Evolutionary conservation across 2,329 filamentous ascomycete species (phyloP).

Genomic region (Colletotrichum sp.): DNA sequence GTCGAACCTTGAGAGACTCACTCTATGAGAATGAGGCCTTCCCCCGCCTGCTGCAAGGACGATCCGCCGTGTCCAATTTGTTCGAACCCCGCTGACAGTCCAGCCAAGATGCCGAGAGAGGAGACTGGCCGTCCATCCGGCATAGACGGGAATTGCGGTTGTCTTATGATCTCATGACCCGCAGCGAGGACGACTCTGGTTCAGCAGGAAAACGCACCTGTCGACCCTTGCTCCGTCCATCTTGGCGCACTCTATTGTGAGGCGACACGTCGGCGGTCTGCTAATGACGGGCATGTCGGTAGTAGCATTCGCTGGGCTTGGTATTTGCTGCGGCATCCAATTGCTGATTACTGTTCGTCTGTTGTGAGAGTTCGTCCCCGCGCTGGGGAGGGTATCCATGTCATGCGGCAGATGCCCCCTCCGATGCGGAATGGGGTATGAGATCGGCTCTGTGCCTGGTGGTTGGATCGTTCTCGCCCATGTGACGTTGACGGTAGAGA

Average conservation of each 20-base stretch:
- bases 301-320: slow-evolving; percentile 3
- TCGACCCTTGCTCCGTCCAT: neutral
- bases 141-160: neutral
- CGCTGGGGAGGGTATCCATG: neutral
- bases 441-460: neutral
- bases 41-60: neutral
- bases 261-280: neutral
- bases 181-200: neutral
- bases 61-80: neutral
- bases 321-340: neutral
- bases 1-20: neutral
- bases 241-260: slow-evolving; percentile 2
- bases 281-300: neutral
- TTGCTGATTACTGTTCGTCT: neutral
- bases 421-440: neutral
- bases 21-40: neutral
- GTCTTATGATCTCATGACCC: slow-evolving; percentile 7
- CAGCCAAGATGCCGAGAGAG: slow-evolving; percentile 12
- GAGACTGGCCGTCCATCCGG: neutral
- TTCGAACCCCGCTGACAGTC: neutral
- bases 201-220: neutral
- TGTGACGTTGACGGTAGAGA: neutral
- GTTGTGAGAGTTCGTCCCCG: neutral
- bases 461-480: neutral
- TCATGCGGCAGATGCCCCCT: neutral